Evolutionary conservation across 2,329 filamentous ascomycete genomes (phyloP).

Genomic region (Aotearoamyces nothofagi): DNA sequence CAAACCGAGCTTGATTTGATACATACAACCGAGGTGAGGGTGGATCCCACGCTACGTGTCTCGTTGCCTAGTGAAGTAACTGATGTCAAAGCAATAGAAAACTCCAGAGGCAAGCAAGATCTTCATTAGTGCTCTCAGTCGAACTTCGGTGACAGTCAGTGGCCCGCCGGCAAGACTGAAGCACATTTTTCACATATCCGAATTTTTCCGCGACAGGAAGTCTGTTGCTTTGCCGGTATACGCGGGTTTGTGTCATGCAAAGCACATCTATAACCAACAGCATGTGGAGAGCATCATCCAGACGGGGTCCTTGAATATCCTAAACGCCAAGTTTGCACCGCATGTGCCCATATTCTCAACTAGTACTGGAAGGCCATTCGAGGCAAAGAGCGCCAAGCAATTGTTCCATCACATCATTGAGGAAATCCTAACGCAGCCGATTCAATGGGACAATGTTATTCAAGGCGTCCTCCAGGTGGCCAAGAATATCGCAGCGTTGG

Average conservation of each 20-base stretch:
- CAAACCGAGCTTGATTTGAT: constrained; percentile 24
- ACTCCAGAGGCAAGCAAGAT: constrained; percentile 11
- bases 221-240: constrained; percentile 22
- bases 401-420: constrained; percentile 15
- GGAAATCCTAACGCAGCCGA: constrained; percentile 18
- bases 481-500: constrained; percentile 4
- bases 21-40: constrained; percentile 13
- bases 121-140: constrained; percentile 7
- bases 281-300: constrained; percentile 17
- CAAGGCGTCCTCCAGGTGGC: constrained; percentile 11
- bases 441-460: constrained; percentile 18
- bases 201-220: constrained; percentile 19
- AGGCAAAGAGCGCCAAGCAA: constrained; percentile 10
- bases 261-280: constrained; percentile 22
- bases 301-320: constrained; percentile 2
- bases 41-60: too few relatives aligned
- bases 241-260: constrained; percentile 24
- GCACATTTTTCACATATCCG: constrained; percentile 13
- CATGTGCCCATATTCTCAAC: constrained; percentile 19
- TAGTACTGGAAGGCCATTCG: constrained; percentile 16
- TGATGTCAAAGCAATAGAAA: constrained; percentile 5
- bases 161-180: constrained; percentile 15
- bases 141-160: constrained; percentile 6
- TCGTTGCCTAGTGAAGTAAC: neutral
- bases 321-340: constrained; percentile 7